phyloP scores from a whole-genome alignment of 129 eudicot genomes.

The Apium graveolens region DNA sequence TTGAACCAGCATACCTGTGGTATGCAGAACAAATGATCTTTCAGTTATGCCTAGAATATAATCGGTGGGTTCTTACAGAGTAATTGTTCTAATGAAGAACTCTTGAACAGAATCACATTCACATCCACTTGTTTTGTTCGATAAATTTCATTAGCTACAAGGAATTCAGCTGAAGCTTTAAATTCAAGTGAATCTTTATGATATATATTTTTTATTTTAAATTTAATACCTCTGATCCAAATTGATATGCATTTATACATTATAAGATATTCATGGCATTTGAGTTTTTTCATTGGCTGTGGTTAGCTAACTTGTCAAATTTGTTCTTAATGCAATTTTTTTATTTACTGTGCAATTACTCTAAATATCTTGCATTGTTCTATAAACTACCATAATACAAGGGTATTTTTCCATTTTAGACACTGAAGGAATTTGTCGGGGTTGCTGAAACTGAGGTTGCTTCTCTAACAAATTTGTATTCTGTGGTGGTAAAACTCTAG shows the following conservation, averaged over 20 bases:
- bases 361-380: neutral
- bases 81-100: neutral
- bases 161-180: neutral
- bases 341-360: neutral
- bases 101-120: neutral
- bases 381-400: constrained; percentile 15
- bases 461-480: constrained; percentile 47
- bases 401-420: constrained; percentile 27
- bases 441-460: constrained; percentile 66
- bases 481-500: constrained; percentile 59
- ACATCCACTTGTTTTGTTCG: neutral
- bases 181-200: neutral
- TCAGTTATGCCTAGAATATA: neutral
- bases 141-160: neutral
- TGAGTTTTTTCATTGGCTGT: neutral
- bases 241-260: neutral
- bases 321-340: neutral
- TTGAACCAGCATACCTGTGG: neutral
- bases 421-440: constrained; percentile 65
- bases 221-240: neutral
- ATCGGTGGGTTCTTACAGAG: neutral
- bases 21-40: neutral
- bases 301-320: neutral
- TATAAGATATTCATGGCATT: neutral
- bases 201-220: neutral